Conservation (phyloP, 345 rosid species). For the Gossypium stocksii region DNA sequence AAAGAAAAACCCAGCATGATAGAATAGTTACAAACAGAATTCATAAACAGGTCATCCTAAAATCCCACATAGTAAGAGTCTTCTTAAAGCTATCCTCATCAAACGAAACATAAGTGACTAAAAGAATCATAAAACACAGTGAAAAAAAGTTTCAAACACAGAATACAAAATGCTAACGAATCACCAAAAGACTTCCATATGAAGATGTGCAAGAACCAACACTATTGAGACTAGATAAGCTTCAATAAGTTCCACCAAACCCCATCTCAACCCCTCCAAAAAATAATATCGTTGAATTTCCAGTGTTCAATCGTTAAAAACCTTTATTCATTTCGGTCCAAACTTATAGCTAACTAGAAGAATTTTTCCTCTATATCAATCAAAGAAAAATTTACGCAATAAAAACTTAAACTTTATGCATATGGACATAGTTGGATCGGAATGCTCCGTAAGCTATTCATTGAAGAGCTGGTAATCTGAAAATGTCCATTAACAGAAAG, state of each 20-base stretch:
- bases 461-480: not conserved
- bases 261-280: not conserved
- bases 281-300: not conserved
- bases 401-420: not conserved
- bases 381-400: not conserved
- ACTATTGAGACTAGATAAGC: no score
- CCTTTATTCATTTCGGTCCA: not conserved
- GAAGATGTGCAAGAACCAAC: not conserved
- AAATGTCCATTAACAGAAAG: not conserved
- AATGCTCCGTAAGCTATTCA: not conserved
- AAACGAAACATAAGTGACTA: not conserved
- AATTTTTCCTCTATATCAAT: not conserved
- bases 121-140: not conserved
- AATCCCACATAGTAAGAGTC: not conserved
- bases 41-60: no score
- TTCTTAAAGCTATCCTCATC: not conserved
- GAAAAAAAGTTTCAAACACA: not conserved
- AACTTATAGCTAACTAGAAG: not conserved
- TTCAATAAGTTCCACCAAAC: not conserved
- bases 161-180: not conserved
- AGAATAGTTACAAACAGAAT: not conserved
- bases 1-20: not conserved
- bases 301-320: not conserved
- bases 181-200: not conserved
- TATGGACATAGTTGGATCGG: not conserved